Evolutionary conservation across 1,284 basidiomycete genomes (phyloP), one percentile per base, ranked within the genome.

Genomic region (Ceratobasidium sp.): DNA sequence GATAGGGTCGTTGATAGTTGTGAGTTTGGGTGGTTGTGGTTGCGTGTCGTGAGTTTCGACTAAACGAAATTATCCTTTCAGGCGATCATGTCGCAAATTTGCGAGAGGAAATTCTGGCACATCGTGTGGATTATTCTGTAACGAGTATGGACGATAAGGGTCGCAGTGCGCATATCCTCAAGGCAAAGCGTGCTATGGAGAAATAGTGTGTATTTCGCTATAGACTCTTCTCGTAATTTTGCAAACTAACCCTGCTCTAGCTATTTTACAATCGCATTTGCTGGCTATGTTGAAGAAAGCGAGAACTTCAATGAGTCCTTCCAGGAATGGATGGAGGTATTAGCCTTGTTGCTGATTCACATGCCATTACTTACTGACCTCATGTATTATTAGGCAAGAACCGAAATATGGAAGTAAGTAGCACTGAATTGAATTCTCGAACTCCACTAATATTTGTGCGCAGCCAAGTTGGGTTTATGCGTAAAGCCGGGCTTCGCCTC

Each of bases 241-340:
- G 30, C 21, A 30, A 30, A 19, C 27, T 50, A 5, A 27, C 44
- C n/a, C 39, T 33, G 33, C 13, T 16, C 13, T 69, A 92, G 90
- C 75, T 98, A 97, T 80, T 98, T 98, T 79, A 86, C 96, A 71
- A 91, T 99, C 70, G 91, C 92, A 0, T 99, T 98, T 75, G 90
- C 95, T 1, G 92, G 88, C 71, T 99, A 93, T 74, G 88, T 97
- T 7, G 91, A 95, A 62, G 83, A 84, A 16, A 79, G 80, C 71
- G 82, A 84, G 16, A 78, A 79, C 64, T 90, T 91, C 72, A 82
- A 82, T 3, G 84, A 88, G 73, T 87, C 85, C 16, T 98, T 98
- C 76, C 89, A 88, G 1, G 83, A 86, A 41, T 98, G 95, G 95
- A 81, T 98, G 49, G 87, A 88, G 82, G 90, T 90, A 36, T n/a